Conservation (phyloP, 345 rosid species). For the Linum trigynum region DNA sequence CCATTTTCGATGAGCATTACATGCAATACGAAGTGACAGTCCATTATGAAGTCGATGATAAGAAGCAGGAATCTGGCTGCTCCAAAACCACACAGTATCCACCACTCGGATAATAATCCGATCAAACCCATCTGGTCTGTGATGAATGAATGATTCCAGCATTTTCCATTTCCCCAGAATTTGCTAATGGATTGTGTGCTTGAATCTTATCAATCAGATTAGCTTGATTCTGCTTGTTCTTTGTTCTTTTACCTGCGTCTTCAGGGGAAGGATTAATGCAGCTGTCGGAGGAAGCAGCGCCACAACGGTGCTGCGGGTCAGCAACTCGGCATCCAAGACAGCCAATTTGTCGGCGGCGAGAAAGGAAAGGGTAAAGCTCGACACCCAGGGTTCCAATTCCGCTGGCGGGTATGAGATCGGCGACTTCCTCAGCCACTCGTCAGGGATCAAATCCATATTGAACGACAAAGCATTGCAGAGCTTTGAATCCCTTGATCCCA, state of each 20-base stretch:
- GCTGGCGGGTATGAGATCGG: conserved; percentile 32
- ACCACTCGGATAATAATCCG: not conserved
- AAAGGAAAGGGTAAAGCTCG: conserved; percentile 42
- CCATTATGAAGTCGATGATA: not conserved
- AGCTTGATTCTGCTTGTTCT: too few species aligned
- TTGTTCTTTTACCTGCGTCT: not conserved
- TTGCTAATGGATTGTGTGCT: too few species aligned
- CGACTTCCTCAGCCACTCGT: conserved; percentile 57
- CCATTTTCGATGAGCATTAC: not conserved
- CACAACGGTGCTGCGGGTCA: not conserved
- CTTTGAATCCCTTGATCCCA: conserved; percentile 40
- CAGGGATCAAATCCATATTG: conserved; percentile 58
- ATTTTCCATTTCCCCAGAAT: not conserved
- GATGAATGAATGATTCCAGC: not conserved
- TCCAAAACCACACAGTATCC: not conserved
- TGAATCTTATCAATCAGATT: too few species aligned
- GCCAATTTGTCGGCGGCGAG: conserved; percentile 61
- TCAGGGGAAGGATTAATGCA: not conserved
- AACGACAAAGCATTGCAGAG: conserved; percentile 55
- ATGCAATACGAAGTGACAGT: not conserved
- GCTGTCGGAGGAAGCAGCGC: not conserved
- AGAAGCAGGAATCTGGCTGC: not conserved
- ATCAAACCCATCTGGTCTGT: not conserved
- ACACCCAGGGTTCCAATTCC: conserved; percentile 16
- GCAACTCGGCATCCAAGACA: conserved; percentile 25